phyloP scores from a whole-genome alignment of 176 grass and related monocot genomes.

The Raddia guianensis region DNA sequence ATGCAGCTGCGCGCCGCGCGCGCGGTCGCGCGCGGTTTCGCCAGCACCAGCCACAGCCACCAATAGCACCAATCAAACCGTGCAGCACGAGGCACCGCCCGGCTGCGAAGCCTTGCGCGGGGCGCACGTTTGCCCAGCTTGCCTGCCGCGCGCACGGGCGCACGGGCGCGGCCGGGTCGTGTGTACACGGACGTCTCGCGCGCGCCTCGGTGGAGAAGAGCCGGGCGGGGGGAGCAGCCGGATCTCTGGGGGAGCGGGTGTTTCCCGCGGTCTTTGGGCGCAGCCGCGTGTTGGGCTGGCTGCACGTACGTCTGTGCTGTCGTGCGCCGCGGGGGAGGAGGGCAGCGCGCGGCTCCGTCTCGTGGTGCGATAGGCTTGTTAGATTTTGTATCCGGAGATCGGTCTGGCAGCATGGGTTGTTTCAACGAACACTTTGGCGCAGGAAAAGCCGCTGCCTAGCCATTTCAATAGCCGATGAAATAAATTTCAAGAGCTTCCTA shows the following conservation, averaged over 20 bases:
- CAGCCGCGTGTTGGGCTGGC: constrained; percentile 6
- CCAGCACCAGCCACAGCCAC: background rate
- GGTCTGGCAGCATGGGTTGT: no score
- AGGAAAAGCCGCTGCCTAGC: no score
- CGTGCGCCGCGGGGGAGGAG: background rate
- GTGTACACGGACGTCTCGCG: background rate
- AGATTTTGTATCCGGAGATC: no score
- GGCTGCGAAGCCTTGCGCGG: background rate
- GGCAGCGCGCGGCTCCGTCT: no score
- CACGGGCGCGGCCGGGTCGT: constrained; percentile 7
- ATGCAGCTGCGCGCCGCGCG: background rate
- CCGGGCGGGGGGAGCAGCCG: constrained; percentile 33
- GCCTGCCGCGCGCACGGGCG: constrained; percentile 5
- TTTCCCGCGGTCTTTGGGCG: constrained; percentile 5
- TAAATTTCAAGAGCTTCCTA: no score
- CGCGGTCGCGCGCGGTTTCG: background rate
- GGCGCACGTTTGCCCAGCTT: background rate
- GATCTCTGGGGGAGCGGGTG: constrained; percentile 6
- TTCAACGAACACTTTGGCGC: no score
- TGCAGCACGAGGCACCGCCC: no score
- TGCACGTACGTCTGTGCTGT: constrained; percentile 6
- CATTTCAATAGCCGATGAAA: no score
- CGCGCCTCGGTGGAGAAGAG: background rate
- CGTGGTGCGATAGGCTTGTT: no score
- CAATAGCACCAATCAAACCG: no score